A percentile compares a stretch with the other conserved stretches of the same genome.
Conservation (phyloP, 139 green algal genomes). For the Spirogloea muscicola region DNA sequence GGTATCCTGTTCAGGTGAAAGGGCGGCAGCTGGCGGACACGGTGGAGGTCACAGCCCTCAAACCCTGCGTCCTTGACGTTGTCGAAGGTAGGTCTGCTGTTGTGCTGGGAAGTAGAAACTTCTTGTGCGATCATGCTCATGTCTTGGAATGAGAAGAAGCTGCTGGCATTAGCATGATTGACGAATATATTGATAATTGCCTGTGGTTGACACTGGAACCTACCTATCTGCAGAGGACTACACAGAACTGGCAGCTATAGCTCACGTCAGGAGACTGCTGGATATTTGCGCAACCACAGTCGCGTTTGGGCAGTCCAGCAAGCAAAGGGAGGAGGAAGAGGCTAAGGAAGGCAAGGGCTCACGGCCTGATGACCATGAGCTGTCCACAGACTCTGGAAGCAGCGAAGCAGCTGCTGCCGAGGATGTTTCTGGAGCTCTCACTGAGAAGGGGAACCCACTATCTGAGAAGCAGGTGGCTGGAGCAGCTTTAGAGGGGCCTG, state of each 20-base stretch:
- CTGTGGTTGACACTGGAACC: constrained; percentile 5
- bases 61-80: constrained; percentile 40
- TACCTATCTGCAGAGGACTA: constrained; percentile 45
- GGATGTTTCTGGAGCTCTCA: too few species aligned
- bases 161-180: too few species aligned
- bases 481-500: too few species aligned
- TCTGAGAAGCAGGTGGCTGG: too few species aligned
- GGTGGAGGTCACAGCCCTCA: constrained; percentile 31
- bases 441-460: too few species aligned
- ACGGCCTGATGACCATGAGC: too few species aligned
- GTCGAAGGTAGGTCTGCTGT: constrained; percentile 45
- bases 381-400: too few species aligned
- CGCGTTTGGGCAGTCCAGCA: constrained; percentile 27
- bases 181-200: too few species aligned
- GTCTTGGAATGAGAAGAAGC: neutral
- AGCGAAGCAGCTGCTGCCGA: too few species aligned
- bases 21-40: constrained; percentile 26
- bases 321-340: constrained; percentile 34
- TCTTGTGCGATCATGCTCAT: neutral
- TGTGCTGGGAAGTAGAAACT: too few species aligned
- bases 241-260: constrained; percentile 8
- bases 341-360: constrained; percentile 25
- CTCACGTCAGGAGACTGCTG: constrained; percentile 41
- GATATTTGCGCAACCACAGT: constrained; percentile 43
- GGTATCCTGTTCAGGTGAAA: constrained; percentile 25